Evolutionary conservation across 352 stramenopile species (phyloP).

Genomic region (Phytophthora boehmeriae): DNA sequence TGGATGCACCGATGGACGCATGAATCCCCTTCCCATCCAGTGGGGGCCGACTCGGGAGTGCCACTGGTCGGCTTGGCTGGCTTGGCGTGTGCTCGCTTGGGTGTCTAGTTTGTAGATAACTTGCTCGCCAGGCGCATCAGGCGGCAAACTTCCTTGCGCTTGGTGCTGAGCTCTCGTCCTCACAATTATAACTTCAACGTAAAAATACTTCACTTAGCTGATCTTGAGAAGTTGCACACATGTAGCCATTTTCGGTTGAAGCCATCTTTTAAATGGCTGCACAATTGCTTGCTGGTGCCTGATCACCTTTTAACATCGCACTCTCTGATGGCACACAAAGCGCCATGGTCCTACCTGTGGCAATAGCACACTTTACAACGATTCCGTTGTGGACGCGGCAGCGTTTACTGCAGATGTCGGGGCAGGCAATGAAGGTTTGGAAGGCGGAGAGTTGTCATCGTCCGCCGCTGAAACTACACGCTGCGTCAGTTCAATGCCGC

Average conservation of each 20-base stretch:
- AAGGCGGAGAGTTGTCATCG: slow-evolving; percentile 29
- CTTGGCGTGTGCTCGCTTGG: slow-evolving; percentile 6
- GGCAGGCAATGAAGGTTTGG: slow-evolving; percentile 9
- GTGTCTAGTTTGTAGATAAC: slow-evolving; percentile 11
- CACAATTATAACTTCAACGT: slow-evolving; percentile 1
- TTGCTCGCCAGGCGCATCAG: slow-evolving; percentile 20
- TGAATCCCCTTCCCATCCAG: slow-evolving; percentile 63
- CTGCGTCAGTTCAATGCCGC: slow-evolving; percentile 61
- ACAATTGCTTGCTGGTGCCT: slow-evolving; percentile 10
- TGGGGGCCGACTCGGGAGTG: slow-evolving; percentile 13
- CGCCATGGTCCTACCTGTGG: neutral
- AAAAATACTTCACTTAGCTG: neutral
- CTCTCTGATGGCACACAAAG: slow-evolving; percentile 6
- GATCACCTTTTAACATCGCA: slow-evolving; percentile 3
- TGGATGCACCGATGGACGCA: slow-evolving; percentile 69
- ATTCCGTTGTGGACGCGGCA: slow-evolving; percentile 23
- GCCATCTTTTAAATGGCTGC: neutral
- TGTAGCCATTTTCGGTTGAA: slow-evolving; percentile 13
- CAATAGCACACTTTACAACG: slow-evolving; percentile 19
- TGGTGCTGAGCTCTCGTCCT: slow-evolving; percentile 15
- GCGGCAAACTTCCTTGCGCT: slow-evolving; percentile 17
- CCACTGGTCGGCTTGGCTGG: slow-evolving; percentile 11
- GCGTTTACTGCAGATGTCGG: slow-evolving; percentile 1
- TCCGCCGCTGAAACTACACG: slow-evolving; percentile 62
- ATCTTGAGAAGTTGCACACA: slow-evolving; percentile 1